These are phyloP conservation scores for Wallacemonas collosoma DNA, from an alignment of 208 protist species.

Conservation along the genomic window DNA sequence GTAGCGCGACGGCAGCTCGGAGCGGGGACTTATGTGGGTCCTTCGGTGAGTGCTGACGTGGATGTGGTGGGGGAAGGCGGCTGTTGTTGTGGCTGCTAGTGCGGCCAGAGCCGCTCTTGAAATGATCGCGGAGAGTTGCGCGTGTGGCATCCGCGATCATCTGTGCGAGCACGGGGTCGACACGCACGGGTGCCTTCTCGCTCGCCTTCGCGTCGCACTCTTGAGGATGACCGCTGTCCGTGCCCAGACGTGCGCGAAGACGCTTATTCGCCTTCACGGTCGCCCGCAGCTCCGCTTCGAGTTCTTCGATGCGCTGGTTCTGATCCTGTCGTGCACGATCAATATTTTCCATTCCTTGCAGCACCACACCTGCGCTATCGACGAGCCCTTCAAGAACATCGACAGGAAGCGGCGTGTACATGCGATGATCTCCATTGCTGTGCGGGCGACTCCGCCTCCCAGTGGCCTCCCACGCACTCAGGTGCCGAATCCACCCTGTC, in stretches of 20 bases:
- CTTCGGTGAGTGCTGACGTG: neutral
- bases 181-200: neutral
- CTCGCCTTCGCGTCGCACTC: neutral
- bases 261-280: neutral
- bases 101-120: no score
- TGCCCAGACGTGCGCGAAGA: neutral
- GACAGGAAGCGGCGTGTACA: conserved; percentile 6
- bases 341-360: conserved; percentile 13
- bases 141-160: conserved; percentile 16
- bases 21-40: neutral
- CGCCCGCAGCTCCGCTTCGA: conserved; percentile 2
- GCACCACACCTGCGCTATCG: conserved; percentile 16
- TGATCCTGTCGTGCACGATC: neutral
- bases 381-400: conserved; percentile 14
- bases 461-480: conserved; percentile 2
- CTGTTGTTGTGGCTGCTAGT: no score
- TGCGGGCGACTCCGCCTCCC: neutral
- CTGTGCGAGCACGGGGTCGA: conserved; percentile 10
- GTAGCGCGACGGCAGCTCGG: neutral
- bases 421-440: neutral
- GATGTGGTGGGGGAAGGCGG: neutral
- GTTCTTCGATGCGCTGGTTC: neutral
- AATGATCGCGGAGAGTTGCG: conserved; percentile 3
- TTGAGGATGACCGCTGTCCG: neutral
- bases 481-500: conserved; percentile 13